These are phyloP conservation scores for Puccinia hordei DNA, from an alignment of 1,284 basidiomycete genomes.

Conservation along the genomic window DNA sequence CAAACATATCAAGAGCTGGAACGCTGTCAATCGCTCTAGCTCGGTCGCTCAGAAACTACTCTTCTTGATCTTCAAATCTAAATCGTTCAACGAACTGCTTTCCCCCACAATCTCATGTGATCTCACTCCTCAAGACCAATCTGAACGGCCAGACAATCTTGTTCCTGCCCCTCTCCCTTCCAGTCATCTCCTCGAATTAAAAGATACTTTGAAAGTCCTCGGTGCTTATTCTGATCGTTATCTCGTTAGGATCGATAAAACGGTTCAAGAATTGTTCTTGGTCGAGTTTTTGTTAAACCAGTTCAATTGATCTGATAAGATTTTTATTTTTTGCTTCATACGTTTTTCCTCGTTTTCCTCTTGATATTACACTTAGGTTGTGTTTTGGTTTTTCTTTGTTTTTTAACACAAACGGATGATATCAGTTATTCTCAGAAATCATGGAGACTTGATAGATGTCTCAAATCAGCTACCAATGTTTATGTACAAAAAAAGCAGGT, in stretches of 20 bases:
- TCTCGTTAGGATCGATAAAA: conserved; percentile 23
- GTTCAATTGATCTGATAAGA: background rate
- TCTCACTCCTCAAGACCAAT: background rate
- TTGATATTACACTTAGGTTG: background rate
- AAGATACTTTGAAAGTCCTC: conserved; percentile 15
- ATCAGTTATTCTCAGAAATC: too few species aligned
- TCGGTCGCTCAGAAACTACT: conserved; percentile 20
- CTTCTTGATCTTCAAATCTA: conserved; percentile 30
- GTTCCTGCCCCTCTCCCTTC: background rate
- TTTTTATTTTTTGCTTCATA: background rate
- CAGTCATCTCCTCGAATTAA: background rate
- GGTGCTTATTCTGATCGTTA: conserved; percentile 18
- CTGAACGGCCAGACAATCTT: background rate
- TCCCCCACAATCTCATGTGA: background rate
- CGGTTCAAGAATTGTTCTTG: conserved; percentile 14
- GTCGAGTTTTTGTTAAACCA: conserved; percentile 31
- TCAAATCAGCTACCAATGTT: too few species aligned
- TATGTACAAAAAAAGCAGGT: too few species aligned
- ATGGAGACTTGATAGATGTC: too few species aligned
- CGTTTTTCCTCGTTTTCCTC: background rate
- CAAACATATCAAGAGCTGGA: conserved; percentile 35
- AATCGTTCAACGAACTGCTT: background rate
- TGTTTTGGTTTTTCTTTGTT: too few species aligned
- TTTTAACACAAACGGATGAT: too few species aligned
- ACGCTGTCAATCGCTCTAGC: conserved; percentile 16